These are phyloP conservation scores for Cytospora leucostoma DNA, from an alignment of 2,329 filamentous ascomycete genomes.

Conservation along the genomic window DNA sequence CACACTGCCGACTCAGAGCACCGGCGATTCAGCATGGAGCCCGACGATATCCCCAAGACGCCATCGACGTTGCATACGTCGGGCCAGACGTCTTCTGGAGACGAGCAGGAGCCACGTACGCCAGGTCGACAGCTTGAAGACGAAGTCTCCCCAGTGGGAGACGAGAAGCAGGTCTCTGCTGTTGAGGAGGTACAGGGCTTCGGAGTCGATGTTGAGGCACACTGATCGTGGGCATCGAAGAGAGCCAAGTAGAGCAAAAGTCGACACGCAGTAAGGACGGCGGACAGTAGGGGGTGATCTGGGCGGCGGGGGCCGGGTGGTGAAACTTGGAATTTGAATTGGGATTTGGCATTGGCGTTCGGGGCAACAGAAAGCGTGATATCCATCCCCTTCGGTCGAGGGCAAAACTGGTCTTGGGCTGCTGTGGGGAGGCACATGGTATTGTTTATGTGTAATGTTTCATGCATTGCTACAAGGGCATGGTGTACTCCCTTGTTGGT, in stretches of 20 bases:
- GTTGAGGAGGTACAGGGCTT: conserved; percentile 21
- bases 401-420: conserved; percentile 16
- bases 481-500: conserved; percentile 17
- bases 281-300: background rate
- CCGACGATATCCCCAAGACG: conserved; percentile 25
- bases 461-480: conserved; percentile 27
- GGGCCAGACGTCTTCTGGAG: conserved; percentile 32
- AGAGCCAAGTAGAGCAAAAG: background rate
- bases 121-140: conserved; percentile 29
- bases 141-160: conserved; percentile 21
- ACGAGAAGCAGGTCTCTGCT: conserved; percentile 20
- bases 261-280: background rate
- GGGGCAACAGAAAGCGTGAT: conserved; percentile 4
- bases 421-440: conserved; percentile 6
- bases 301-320: conserved; percentile 2
- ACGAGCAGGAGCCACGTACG: conserved; percentile 34
- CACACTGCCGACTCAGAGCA: conserved; percentile 33
- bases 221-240: background rate
- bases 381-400: conserved; percentile 11
- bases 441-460: conserved; percentile 28
- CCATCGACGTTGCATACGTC: conserved; percentile 29
- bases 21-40: conserved; percentile 23
- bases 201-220: conserved; percentile 15
- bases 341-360: conserved; percentile 23
- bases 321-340: conserved; percentile 15